Percentiles rank a stretch among this genome's conserved stretches.
phyloP scores from a whole-genome alignment of 768 basidiomycete species.

The Agrocybe praecox region DNA sequence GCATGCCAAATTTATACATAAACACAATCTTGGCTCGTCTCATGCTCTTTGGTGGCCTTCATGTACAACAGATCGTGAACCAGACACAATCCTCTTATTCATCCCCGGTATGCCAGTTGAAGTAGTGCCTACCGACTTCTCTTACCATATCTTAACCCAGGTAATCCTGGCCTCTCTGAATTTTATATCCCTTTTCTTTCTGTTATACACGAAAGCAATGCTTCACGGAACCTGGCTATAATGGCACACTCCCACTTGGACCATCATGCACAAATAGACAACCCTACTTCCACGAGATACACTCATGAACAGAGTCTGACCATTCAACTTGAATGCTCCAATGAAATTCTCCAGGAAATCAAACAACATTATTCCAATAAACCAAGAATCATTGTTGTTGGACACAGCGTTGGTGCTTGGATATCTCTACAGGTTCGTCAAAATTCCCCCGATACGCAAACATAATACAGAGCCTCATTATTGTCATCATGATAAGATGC shows the following conservation, averaged over 20 bases:
- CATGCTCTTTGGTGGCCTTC: constrained; percentile 59
- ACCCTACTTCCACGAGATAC: constrained; percentile 12
- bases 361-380: constrained; percentile 28
- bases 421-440: constrained; percentile 57
- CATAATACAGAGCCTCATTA: too few relatives aligned
- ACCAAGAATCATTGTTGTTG: constrained; percentile 48
- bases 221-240: constrained; percentile 46
- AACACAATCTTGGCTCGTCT: constrained; percentile 36
- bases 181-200: constrained; percentile 72
- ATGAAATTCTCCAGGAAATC: constrained; percentile 55
- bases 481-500: constrained; percentile 37
- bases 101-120: constrained; percentile 42
- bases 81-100: constrained; percentile 44
- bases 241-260: constrained; percentile 66
- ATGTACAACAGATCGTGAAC: constrained; percentile 18
- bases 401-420: constrained; percentile 80
- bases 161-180: constrained; percentile 60
- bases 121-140: not conserved
- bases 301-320: constrained; percentile 35
- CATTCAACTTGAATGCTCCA: constrained; percentile 55
- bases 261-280: constrained; percentile 50
- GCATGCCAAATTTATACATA: constrained; percentile 42
- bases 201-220: constrained; percentile 42
- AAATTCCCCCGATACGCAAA: constrained; percentile 1
- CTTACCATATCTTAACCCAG: constrained; percentile 24